Evolutionary conservation across 768 basidiomycete species (phyloP).

Genomic region (Lentinus tigrinus): DNA sequence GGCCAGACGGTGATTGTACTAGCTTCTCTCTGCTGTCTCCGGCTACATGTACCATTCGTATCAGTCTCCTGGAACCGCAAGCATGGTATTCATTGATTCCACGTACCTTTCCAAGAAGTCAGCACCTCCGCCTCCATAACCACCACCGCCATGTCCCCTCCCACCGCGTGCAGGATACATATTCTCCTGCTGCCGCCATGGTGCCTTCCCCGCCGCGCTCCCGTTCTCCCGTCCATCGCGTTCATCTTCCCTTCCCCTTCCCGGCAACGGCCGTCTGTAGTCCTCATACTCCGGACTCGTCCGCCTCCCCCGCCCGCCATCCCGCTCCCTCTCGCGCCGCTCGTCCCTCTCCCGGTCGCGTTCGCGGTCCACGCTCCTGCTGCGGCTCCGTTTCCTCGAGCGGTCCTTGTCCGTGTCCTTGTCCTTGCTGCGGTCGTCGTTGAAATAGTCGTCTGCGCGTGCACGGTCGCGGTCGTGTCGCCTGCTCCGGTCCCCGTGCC

Average conservation of each 20-base stretch:
- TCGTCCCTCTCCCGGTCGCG: constrained; percentile 25
- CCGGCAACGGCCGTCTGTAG: constrained; percentile 33
- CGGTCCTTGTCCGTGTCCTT: neutral
- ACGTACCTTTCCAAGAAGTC: constrained; percentile 73
- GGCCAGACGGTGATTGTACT: constrained; percentile 74
- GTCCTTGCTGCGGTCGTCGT: constrained; percentile 12
- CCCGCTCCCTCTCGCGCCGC: constrained; percentile 23
- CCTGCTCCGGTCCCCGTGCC: constrained; percentile 21
- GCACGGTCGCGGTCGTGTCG: constrained; percentile 26
- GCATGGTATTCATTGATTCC: neutral
- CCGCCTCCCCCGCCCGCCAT: constrained; percentile 22
- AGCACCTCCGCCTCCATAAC: constrained; percentile 35
- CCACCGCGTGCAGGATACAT: constrained; percentile 52
- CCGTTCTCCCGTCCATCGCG: constrained; percentile 17
- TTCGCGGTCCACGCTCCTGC: constrained; percentile 24
- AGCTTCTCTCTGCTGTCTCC: constrained; percentile 63
- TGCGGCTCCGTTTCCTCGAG: constrained; percentile 21
- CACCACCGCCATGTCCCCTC: constrained; percentile 32
- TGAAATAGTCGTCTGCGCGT: constrained; percentile 36
- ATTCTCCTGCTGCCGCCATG: constrained; percentile 50
- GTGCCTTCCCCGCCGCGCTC: constrained; percentile 30
- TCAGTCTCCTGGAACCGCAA: neutral
- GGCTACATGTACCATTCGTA: constrained; percentile 43
- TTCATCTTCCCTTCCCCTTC: constrained; percentile 15
- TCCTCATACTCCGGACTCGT: constrained; percentile 35